Percentiles rank a stretch among this genome's conserved stretches.
Conservation (phyloP, 2,329 filamentous ascomycete genomes). For the Coniochaeta hoffmannii region DNA sequence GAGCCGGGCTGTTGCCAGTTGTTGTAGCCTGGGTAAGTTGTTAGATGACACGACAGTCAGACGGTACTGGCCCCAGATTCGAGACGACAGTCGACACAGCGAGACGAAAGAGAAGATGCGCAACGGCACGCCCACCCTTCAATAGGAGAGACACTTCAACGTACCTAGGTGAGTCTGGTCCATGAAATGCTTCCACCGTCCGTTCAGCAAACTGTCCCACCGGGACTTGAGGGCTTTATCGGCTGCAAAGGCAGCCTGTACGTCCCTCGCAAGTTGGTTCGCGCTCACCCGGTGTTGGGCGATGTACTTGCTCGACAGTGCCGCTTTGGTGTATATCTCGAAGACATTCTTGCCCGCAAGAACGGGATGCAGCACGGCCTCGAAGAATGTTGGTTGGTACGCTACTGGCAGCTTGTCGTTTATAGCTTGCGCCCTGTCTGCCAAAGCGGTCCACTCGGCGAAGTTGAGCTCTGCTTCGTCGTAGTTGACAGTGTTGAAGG, state of each 20-base stretch:
- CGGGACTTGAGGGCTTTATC: conserved; percentile 33
- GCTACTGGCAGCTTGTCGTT: conserved; percentile 32
- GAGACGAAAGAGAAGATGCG: too few species aligned
- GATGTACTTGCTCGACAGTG: conserved; percentile 36
- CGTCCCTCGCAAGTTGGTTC: conserved; percentile 33
- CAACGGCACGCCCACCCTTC: too few species aligned
- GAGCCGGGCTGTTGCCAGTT: conserved; percentile 45
- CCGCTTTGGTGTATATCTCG: conserved; percentile 38
- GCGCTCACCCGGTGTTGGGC: conserved; percentile 37
- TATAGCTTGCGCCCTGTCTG: conserved; percentile 32
- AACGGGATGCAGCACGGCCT: conserved; percentile 49
- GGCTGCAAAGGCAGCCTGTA: conserved; percentile 31
- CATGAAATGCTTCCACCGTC: conserved; percentile 34
- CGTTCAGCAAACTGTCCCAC: conserved; percentile 33
- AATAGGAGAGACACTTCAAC: too few species aligned
- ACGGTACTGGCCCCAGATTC: too few species aligned
- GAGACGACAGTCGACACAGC: too few species aligned
- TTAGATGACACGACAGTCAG: too few species aligned
- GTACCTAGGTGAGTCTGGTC: conserved; percentile 39
- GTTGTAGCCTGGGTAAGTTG: conserved; percentile 38
- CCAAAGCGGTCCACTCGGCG: conserved; percentile 40
- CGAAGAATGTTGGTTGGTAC: conserved; percentile 42
- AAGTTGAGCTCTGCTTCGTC: conserved; percentile 48
- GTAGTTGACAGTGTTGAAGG: conserved; percentile 49
- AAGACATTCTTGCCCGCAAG: conserved; percentile 44